A percentile compares a stretch with the other conserved stretches of the same genome.
phyloP scores from a whole-genome alignment of 1,284 basidiomycete species.

The Clitocybe nebularis region DNA sequence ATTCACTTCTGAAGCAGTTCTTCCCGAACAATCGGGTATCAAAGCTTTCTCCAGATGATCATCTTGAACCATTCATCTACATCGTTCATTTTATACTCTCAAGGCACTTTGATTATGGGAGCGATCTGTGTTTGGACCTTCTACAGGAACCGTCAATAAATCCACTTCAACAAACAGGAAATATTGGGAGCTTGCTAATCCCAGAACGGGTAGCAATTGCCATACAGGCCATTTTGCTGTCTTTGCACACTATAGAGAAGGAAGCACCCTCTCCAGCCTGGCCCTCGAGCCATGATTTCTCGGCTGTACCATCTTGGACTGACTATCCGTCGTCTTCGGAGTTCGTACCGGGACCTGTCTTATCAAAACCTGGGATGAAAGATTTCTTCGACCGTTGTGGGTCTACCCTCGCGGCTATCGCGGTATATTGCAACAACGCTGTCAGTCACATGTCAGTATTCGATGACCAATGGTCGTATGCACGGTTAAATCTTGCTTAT shows the following conservation, averaged over 20 bases:
- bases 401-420: conserved; percentile 59
- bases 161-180: conserved; percentile 38
- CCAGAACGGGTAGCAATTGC: conserved; percentile 76
- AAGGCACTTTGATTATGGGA: conserved; percentile 84
- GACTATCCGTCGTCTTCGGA: conserved; percentile 74
- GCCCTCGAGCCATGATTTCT: conserved; percentile 76
- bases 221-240: conserved; percentile 75
- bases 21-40: conserved; percentile 71
- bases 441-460: conserved; percentile 80
- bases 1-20: conserved; percentile 73
- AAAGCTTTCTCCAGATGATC: conserved; percentile 71
- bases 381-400: conserved; percentile 74
- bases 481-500: conserved; percentile 57
- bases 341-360: conserved; percentile 47
- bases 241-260: conserved; percentile 68
- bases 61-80: conserved; percentile 74
- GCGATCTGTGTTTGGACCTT: conserved; percentile 77
- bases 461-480: conserved; percentile 74
- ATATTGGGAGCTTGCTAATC: conserved; percentile 43
- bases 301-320: conserved; percentile 49
- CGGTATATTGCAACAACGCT: conserved; percentile 60
- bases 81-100: conserved; percentile 83
- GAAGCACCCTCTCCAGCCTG: conserved; percentile 70
- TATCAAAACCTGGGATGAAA: conserved; percentile 66
- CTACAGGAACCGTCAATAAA: conserved; percentile 62